Evolutionary conservation across 2,329 filamentous ascomycete species (phyloP).

Genomic region (Xylaria sp.): DNA sequence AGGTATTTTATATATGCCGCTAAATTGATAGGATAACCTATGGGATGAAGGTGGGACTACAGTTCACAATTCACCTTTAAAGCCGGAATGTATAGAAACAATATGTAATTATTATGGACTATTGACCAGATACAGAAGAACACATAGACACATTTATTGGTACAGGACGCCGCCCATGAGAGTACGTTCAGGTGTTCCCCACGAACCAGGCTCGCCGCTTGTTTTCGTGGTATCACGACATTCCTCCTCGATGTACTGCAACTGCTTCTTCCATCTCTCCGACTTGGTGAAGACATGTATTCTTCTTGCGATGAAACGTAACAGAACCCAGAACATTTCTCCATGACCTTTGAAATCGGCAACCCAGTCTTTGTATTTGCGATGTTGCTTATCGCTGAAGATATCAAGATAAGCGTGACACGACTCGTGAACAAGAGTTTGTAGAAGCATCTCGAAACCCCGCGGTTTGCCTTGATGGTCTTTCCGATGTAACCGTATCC

Average conservation of each 20-base stretch:
- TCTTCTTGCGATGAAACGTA: neutral
- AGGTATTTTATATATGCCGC: too few relatives aligned
- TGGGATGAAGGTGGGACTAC: too few relatives aligned
- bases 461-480: neutral
- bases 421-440: slow-evolving; percentile 11
- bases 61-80: too few relatives aligned
- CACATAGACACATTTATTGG: too few relatives aligned
- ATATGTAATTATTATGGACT: too few relatives aligned
- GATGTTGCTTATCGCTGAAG: slow-evolving; percentile 4
- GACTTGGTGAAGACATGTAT: neutral
- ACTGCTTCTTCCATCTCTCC: neutral
- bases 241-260: accelerated
- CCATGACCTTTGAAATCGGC: neutral
- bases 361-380: neutral
- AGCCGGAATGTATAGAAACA: too few relatives aligned
- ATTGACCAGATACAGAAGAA: too few relatives aligned
- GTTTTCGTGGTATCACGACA: neutral
- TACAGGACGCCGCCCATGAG: neutral
- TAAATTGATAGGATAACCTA: too few relatives aligned
- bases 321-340: slow-evolving; percentile 16
- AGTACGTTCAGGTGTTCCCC: neutral
- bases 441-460: neutral
- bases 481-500: neutral
- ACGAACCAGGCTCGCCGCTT: neutral
- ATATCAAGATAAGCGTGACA: slow-evolving; percentile 9